A percentile compares a stretch with the other conserved stretches of the same genome.
phyloP scores from a whole-genome alignment of 306 rosid genomes.

The Lathyrus oleraceus region DNA sequence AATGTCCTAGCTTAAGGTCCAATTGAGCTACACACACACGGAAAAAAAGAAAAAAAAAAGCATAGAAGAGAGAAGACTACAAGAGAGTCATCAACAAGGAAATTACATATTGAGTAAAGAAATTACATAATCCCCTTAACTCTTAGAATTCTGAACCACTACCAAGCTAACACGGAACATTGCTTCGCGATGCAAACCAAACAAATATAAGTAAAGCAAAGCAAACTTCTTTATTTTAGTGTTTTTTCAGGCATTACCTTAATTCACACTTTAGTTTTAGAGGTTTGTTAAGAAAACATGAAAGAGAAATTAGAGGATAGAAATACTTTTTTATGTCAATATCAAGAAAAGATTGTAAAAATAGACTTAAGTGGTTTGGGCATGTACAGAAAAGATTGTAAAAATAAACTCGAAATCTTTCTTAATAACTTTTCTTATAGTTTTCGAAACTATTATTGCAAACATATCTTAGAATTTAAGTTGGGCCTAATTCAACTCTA shows the following conservation, averaged over 20 bases:
- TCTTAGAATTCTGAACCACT: background rate
- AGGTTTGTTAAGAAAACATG: background rate
- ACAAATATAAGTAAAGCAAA: background rate
- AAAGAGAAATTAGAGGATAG: background rate
- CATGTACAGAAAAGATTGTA: too few relatives aligned
- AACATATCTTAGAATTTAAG: background rate
- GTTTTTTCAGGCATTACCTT: background rate
- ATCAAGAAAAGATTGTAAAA: background rate
- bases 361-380: too few relatives aligned
- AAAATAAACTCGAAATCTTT: too few relatives aligned
- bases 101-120: constrained; percentile 25
- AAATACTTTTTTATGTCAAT: background rate
- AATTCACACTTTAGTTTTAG: background rate
- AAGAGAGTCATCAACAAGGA: background rate
- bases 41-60: background rate
- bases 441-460: too few relatives aligned
- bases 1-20: constrained; percentile 29
- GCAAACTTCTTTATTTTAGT: background rate
- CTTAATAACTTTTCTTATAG: too few relatives aligned
- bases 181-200: background rate
- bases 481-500: background rate
- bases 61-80: constrained; percentile 6
- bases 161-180: background rate
- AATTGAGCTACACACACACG: background rate
- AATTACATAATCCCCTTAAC: background rate